Conservation (phyloP, 1,284 basidiomycete genomes). For the Tremellales sp. region DNA sequence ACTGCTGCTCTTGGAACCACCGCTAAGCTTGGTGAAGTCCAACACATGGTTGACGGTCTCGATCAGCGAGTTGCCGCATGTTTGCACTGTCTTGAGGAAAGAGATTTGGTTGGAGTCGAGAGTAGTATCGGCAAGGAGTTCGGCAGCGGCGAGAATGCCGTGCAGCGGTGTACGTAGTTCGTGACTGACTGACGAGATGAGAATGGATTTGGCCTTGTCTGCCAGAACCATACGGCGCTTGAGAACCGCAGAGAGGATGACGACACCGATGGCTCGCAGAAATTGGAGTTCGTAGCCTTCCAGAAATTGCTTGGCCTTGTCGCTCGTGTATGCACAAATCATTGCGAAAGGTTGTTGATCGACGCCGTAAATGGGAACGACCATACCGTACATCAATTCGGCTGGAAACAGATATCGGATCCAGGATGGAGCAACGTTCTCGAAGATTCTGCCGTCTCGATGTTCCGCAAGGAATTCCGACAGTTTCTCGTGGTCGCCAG, state of each 20-base stretch:
- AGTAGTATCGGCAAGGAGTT: constrained; percentile 75
- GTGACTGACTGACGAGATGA: constrained; percentile 75
- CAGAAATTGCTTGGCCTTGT: constrained; percentile 72
- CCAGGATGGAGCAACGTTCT: constrained; percentile 71
- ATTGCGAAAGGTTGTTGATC: constrained; percentile 90
- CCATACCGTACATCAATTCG: constrained; percentile 77
- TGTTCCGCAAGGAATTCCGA: constrained; percentile 69
- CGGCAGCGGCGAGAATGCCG: constrained; percentile 85
- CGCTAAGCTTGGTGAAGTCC: constrained; percentile 92
- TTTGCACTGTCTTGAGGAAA: constrained; percentile 62
- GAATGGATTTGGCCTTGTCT: constrained; percentile 60
- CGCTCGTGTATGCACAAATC: constrained; percentile 80
- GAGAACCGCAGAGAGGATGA: constrained; percentile 87
- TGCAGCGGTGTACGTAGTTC: constrained; percentile 86
- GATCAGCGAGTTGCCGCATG: constrained; percentile 52
- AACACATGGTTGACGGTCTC: constrained; percentile 86
- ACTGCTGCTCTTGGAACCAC: constrained; percentile 55
- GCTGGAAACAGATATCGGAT: constrained; percentile 74
- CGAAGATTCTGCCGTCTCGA: constrained; percentile 79
- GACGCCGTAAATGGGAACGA: constrained; percentile 88
- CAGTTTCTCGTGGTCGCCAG: constrained; percentile 67
- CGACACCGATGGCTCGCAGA: constrained; percentile 81
- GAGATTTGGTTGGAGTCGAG: constrained; percentile 78
- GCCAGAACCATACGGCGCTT: constrained; percentile 90
- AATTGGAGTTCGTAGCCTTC: constrained; percentile 92